phyloP scores from a whole-genome alignment of 169 alveolate species.

The Babesia ovata region DNA sequence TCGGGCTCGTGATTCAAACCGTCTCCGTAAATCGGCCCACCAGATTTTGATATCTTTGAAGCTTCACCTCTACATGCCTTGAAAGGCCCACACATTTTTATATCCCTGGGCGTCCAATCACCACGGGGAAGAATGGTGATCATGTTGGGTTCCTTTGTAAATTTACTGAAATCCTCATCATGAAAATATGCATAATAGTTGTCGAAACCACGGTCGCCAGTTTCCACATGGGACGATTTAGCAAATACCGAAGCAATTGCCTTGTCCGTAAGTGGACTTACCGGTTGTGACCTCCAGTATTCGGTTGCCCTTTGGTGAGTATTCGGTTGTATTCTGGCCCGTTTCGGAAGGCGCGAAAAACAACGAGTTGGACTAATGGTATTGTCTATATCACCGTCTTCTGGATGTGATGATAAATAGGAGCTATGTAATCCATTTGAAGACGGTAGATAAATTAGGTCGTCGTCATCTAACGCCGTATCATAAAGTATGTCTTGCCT shows the following conservation, averaged over 20 bases:
- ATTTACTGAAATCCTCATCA: not conserved
- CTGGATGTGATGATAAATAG: not conserved
- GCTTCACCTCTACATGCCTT: slow-evolving; percentile 37
- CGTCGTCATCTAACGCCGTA: not conserved
- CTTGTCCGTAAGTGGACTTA: slow-evolving; percentile 14
- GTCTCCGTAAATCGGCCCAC: slow-evolving; percentile 15
- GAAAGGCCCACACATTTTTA: slow-evolving; percentile 46
- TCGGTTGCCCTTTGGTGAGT: not conserved
- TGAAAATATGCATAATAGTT: not conserved
- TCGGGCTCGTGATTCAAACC: not conserved
- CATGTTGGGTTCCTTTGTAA: not conserved
- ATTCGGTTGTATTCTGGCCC: not conserved
- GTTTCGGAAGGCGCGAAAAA: not conserved
- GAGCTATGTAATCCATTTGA: slow-evolving; percentile 30
- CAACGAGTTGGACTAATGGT: not conserved
- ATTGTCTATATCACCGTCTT: not conserved
- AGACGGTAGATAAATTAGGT: slow-evolving; percentile 7
- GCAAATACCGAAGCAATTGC: slow-evolving; percentile 20
- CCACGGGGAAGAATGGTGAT: not conserved
- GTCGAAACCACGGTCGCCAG: not conserved
- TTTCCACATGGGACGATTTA: not conserved
- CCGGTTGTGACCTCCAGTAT: not conserved
- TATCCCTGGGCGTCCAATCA: slow-evolving; percentile 36
- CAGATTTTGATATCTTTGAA: slow-evolving; percentile 3
- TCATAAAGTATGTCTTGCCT: not conserved